phyloP scores from a whole-genome alignment of 441 rosid species.

The Cnidoscolus chayamansa region DNA sequence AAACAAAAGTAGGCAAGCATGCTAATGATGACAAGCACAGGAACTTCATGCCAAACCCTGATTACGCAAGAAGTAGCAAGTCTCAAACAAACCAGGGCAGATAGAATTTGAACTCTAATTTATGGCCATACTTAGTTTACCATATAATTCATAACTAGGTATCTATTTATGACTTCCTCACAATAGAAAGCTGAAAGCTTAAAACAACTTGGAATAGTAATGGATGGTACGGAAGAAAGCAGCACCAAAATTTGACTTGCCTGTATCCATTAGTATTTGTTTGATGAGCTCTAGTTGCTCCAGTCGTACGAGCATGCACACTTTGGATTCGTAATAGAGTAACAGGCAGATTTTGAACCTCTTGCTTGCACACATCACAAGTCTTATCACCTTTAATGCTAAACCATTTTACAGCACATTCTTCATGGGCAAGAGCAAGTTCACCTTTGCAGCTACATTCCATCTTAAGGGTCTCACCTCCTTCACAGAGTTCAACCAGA shows the following conservation, averaged over 20 bases:
- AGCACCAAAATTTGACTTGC: conserved; percentile 31
- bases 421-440: conserved; percentile 92
- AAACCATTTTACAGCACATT: conserved; percentile 97
- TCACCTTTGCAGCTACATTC: conserved; percentile 99
- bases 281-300: conserved; percentile 36
- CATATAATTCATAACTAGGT: neutral
- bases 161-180: neutral
- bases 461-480: conserved; percentile 92
- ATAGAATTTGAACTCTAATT: neutral
- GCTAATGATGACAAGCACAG: conserved; percentile 82
- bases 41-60: conserved; percentile 96
- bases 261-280: conserved; percentile 53
- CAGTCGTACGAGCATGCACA: conserved; percentile 32
- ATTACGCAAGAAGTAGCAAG: conserved; percentile 21
- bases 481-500: conserved; percentile 82
- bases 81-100: neutral
- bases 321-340: conserved; percentile 82
- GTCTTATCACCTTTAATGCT: conserved; percentile 93
- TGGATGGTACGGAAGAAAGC: neutral
- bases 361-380: conserved; percentile 95
- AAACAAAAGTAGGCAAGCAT: conserved; percentile 97
- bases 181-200: neutral
- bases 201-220: no score
- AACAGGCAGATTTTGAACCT: conserved; percentile 86
- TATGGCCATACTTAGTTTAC: neutral